A percentile compares a stretch with the other conserved stretches of the same genome.
Conservation (phyloP, 371 early-diverging fungal species). For the Cokeromyces recurvatus region DNA sequence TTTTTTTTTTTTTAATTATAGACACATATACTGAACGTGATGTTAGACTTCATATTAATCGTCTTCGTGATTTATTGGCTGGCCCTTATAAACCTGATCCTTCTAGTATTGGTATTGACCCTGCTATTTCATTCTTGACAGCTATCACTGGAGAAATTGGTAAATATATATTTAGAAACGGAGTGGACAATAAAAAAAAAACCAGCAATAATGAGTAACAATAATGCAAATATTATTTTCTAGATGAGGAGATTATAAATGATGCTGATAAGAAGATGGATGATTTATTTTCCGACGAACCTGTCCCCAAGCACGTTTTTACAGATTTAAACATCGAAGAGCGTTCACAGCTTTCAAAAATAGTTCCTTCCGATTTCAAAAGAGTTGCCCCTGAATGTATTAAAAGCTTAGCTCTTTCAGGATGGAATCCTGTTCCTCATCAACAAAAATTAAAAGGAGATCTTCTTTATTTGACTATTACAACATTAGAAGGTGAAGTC, state of each 20-base stretch:
- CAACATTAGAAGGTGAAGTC: conserved; percentile 77
- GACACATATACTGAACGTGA: conserved; percentile 88
- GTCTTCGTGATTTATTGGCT: conserved; percentile 80
- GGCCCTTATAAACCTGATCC: conserved; percentile 71
- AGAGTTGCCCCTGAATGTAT: conserved; percentile 64
- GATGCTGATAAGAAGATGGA: conserved; percentile 41
- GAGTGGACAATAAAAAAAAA: not conserved
- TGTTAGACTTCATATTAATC: conserved; percentile 81
- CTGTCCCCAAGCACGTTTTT: conserved; percentile 54
- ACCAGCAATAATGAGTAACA: too few species aligned
- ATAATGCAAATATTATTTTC: too few species aligned
- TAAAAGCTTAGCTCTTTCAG: conserved; percentile 72
- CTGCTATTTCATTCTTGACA: conserved; percentile 65
- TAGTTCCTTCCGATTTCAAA: conserved; percentile 53
- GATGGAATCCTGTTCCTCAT: conserved; percentile 91
- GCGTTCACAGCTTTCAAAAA: conserved; percentile 47
- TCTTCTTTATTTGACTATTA: conserved; percentile 77
- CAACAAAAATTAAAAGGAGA: conserved; percentile 75
- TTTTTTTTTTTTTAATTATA: conserved; percentile 9
- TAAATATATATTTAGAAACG: conserved; percentile 21
- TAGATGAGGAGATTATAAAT: conserved; percentile 38
- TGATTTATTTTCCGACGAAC: conserved; percentile 34
- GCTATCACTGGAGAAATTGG: conserved; percentile 62
- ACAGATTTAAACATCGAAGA: conserved; percentile 52
- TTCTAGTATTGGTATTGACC: conserved; percentile 70